phyloP scores from a whole-genome alignment of 257 asterid genomes.

The Ilex asprella region DNA sequence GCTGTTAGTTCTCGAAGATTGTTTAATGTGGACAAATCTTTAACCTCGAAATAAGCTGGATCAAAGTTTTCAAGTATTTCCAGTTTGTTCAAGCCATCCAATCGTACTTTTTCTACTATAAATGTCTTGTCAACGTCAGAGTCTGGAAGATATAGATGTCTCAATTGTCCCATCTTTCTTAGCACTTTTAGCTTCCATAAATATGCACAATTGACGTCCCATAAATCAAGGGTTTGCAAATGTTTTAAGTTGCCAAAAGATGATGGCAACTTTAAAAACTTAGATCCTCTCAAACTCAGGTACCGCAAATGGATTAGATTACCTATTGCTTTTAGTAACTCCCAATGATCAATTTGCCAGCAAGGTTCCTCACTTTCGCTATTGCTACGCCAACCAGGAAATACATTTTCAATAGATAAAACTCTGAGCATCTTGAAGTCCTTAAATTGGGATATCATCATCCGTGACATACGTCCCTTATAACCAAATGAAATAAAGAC shows the following conservation, averaged over 20 bases:
- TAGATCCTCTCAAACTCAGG: no score
- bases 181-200: background rate
- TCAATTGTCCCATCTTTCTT: background rate
- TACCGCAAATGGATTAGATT: background rate
- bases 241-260: background rate
- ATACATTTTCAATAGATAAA: no score
- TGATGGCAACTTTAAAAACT: no score
- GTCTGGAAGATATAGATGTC: constrained; percentile 1
- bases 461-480: no score
- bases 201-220: background rate
- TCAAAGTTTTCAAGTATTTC: no score
- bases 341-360: no score
- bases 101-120: background rate
- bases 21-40: background rate
- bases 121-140: no score
- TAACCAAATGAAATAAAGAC: no score
- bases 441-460: background rate
- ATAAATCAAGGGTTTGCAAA: background rate
- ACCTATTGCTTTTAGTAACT: no score
- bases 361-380: no score
- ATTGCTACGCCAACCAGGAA: no score
- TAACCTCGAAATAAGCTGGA: background rate
- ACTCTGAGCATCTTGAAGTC: background rate
- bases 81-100: no score
- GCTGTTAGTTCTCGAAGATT: background rate